Evolutionary conservation across 805 yeast species (phyloP).

Genomic region (Nakazawaea ernobii): DNA sequence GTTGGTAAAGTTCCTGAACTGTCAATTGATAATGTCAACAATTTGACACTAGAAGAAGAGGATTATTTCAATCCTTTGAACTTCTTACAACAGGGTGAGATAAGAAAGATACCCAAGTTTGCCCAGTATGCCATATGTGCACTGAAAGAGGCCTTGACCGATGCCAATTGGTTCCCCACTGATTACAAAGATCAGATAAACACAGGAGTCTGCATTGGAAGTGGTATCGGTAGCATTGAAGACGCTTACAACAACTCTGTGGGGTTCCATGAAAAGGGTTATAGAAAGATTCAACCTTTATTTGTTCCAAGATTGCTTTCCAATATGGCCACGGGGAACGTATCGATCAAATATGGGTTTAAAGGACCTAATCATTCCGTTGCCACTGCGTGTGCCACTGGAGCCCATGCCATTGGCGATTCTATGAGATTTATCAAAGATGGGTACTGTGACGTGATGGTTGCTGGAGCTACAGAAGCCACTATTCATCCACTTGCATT

Average conservation of each 20-base stretch:
- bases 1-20: constrained; percentile 66
- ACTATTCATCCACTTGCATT: constrained; percentile 80
- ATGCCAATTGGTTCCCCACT: constrained; percentile 50
- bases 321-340: constrained; percentile 93
- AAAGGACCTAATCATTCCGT: constrained; percentile 86
- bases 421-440: constrained; percentile 74
- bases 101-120: constrained; percentile 62
- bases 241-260: constrained; percentile 64
- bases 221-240: constrained; percentile 86
- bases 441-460: constrained; percentile 79
- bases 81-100: constrained; percentile 42
- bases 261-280: constrained; percentile 43
- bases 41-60: constrained; percentile 34
- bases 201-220: constrained; percentile 82
- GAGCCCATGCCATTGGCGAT: constrained; percentile 90
- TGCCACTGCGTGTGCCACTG: constrained; percentile 97
- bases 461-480: constrained; percentile 94
- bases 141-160: constrained; percentile 67
- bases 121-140: constrained; percentile 78
- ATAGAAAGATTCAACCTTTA: constrained; percentile 73
- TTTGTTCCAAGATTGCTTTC: constrained; percentile 78
- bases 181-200: constrained; percentile 27
- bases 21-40: constrained; percentile 1
- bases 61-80: constrained; percentile 29
- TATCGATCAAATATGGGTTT: constrained; percentile 71